phyloP scores from a whole-genome alignment of 139 green algal species.

The Tetraselmis striata region DNA sequence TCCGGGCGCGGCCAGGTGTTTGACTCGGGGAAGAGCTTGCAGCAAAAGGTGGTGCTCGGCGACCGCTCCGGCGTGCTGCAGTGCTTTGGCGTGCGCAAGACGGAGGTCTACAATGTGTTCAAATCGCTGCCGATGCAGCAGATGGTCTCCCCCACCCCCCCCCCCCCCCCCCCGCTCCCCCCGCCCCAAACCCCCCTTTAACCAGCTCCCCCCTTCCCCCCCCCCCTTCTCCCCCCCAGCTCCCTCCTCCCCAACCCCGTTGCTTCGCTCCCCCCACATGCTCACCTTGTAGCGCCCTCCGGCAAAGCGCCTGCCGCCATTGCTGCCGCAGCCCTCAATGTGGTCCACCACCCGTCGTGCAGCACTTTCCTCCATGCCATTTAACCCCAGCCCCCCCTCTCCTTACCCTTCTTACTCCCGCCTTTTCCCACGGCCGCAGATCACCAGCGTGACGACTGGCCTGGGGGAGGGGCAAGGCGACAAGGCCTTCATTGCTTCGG shows the following conservation, averaged over 20 bases:
- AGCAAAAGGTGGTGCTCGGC: constrained; percentile 60
- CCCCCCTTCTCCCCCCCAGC: neutral
- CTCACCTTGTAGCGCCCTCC: too few relatives aligned
- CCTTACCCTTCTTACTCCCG: neutral
- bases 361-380: too few relatives aligned
- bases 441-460: constrained; percentile 6
- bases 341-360: too few relatives aligned
- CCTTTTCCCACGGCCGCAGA: neutral
- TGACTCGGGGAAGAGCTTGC: constrained; percentile 49
- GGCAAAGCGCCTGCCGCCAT: too few relatives aligned
- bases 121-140: constrained; percentile 46
- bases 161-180: neutral
- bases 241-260: neutral
- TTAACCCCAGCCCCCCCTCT: too few relatives aligned
- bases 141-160: constrained; percentile 23
- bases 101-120: constrained; percentile 44
- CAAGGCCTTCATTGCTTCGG: constrained; percentile 2
- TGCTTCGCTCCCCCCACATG: too few relatives aligned
- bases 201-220: too few relatives aligned
- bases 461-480: constrained; percentile 1
- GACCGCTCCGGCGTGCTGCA: constrained; percentile 57
- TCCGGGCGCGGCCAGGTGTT: constrained; percentile 55
- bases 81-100: constrained; percentile 52
- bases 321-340: too few relatives aligned
- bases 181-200: neutral